A percentile compares a stretch with the other conserved stretches of the same genome.
These are phyloP conservation scores for Monilinia laxa DNA, from an alignment of 2,329 filamentous ascomycete genomes.

Conservation along the genomic window DNA sequence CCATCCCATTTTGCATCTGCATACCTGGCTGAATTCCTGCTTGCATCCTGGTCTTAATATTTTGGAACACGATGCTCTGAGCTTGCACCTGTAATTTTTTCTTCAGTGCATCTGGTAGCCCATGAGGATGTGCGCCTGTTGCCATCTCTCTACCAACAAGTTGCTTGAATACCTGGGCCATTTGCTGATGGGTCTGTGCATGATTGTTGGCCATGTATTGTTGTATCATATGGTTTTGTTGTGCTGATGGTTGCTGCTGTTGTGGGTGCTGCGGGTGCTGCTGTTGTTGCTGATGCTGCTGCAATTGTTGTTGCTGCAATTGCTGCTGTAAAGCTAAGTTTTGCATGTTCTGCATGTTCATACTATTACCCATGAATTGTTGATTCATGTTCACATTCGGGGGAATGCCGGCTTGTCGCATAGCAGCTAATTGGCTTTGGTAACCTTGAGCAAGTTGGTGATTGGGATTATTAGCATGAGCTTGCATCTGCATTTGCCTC, in stretches of 20 bases:
- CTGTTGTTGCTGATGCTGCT: conserved; percentile 10
- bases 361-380: conserved; percentile 18
- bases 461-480: conserved; percentile 10
- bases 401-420: conserved; percentile 20
- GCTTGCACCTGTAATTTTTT: conserved; percentile 7
- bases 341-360: conserved; percentile 23
- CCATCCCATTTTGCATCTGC: conserved; percentile 38
- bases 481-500: conserved; percentile 21
- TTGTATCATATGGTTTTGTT: conserved; percentile 7
- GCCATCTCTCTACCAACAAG: neutral
- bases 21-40: conserved; percentile 33
- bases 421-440: conserved; percentile 17
- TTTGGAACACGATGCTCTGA: neutral
- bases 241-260: conserved; percentile 10
- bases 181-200: neutral
- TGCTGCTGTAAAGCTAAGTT: conserved; percentile 6
- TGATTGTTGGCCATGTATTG: conserved; percentile 4
- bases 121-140: conserved; percentile 15
- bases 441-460: conserved; percentile 17
- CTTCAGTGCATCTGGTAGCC: neutral
- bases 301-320: conserved; percentile 10
- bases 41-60: conserved; percentile 3
- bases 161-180: conserved; percentile 3
- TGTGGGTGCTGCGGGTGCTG: neutral
- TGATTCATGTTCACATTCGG: conserved; percentile 21